phyloP scores from a whole-genome alignment of 192 early-diverging fungal genomes.

The Kickxella alabastrina region DNA sequence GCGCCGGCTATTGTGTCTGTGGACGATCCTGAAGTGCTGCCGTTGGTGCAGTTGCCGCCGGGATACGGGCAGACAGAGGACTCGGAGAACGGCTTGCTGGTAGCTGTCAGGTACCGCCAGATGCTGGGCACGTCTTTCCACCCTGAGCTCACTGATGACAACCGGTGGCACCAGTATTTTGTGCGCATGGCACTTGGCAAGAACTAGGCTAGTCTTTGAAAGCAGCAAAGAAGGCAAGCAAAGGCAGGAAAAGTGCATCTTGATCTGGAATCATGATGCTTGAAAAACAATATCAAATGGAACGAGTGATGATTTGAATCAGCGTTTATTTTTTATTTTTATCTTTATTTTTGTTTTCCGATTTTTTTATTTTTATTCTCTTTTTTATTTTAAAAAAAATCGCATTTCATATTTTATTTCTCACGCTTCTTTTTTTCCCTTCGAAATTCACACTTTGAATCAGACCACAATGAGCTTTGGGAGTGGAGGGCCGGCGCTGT shows the following conservation, averaged over 20 bases:
- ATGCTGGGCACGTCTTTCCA: conserved; percentile 93
- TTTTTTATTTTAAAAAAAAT: not conserved
- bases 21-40: conserved; percentile 66
- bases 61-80: conserved; percentile 49
- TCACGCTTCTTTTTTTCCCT: not conserved
- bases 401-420: not conserved
- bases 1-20: conserved; percentile 81
- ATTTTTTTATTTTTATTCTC: not conserved
- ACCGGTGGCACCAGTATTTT: conserved; percentile 88
- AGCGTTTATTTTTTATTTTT: not conserved
- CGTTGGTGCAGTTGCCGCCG: conserved; percentile 62
- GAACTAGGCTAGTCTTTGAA: not conserved
- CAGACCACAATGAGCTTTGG: not conserved
- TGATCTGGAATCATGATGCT: not conserved
- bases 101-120: conserved; percentile 86
- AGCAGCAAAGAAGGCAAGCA: too few relatives aligned
- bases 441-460: too few relatives aligned
- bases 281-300: not conserved
- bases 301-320: not conserved
- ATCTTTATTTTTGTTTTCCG: not conserved
- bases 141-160: conserved; percentile 90
- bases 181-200: conserved; percentile 37
- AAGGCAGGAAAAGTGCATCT: too few relatives aligned
- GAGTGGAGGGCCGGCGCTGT: not conserved
- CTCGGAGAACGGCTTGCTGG: conserved; percentile 60